Base-by-base conservation (phyloP, 176 grass and related monocot species). In the Calamus simplicifolius region DNA sequence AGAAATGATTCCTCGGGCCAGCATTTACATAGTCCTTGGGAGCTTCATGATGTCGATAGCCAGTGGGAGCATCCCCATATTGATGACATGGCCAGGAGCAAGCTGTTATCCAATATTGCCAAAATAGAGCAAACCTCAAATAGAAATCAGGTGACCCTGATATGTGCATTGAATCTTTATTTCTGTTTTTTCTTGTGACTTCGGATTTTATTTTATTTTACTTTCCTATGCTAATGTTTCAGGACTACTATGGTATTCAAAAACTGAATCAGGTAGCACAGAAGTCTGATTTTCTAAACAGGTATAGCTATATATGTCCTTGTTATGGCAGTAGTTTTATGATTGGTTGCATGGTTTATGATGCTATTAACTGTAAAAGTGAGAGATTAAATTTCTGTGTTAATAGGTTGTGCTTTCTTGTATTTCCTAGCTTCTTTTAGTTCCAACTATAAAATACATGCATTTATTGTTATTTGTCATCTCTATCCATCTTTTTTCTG, bases 1-100 rank as follows among this genome's bases (percentile, higher is more conserved):
- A 91, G 91, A 68, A 81, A 85, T 56, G 92, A 97, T 78, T 73
- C 63, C 35, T 88, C 92, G 21, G 65, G 51, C 27, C 69, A 61
- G 16, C 83, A 85, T 57, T 38, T 68, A 2, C 92, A 97, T 80
- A 97, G 84, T 57, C 92, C 92, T 12, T 97, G 92, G 92, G 92
- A 97, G 57, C 83, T 97, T 75, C 75, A 91, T 59, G 92, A 97
- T 74, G 62, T 56, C 48, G 75, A 81, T 66, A 76, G 61, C 59
- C 81, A 80, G 65, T 91, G 92, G 92, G 80, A 81, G 68, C 92
- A 97, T 72, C 92, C 87, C 14, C 78, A 77, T 58, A 85, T 97
- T 16, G 67, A 88, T 77, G 21, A 66, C 5, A 52, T 28, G 21
- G 75, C 56, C 66, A 78, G 81, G 68, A 50, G 88, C 61, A 72